These are phyloP conservation scores for Colletotrichum brevisporum DNA, from an alignment of 2,329 filamentous ascomycete genomes.

Conservation along the genomic window DNA sequence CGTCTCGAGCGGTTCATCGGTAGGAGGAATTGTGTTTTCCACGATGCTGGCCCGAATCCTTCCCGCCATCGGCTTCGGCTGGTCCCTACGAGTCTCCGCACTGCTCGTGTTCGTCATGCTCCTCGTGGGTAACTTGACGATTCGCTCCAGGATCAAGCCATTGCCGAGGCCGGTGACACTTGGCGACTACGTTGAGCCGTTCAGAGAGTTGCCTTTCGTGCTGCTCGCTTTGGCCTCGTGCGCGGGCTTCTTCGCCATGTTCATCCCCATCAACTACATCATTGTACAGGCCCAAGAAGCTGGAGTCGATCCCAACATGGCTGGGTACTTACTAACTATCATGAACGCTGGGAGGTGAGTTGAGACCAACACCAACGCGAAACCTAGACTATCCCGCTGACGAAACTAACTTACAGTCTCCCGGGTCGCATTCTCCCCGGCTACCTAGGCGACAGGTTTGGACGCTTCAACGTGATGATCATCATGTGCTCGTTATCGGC, in stretches of 20 bases:
- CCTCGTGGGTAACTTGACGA: conserved; percentile 48
- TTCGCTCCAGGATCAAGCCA: conserved; percentile 45
- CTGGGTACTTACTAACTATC: conserved; percentile 45
- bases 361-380: too few species aligned
- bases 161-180: conserved; percentile 38
- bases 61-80: conserved; percentile 51
- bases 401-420: conserved; percentile 29
- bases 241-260: conserved; percentile 45
- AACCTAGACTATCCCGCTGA: background rate
- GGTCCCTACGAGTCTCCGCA: conserved; percentile 55
- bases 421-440: conserved; percentile 45
- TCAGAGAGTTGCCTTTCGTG: conserved; percentile 48
- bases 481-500: conserved; percentile 57
- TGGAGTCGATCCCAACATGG: conserved; percentile 41
- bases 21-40: conserved; percentile 58
- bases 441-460: conserved; percentile 45
- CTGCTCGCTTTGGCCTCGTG: conserved; percentile 48
- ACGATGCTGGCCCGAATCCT: conserved; percentile 55
- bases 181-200: conserved; percentile 48
- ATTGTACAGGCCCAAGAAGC: conserved; percentile 42
- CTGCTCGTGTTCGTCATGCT: conserved; percentile 54
- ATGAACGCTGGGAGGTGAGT: conserved; percentile 44
- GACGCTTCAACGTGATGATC: conserved; percentile 52
- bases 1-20: conserved; percentile 43
- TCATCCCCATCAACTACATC: conserved; percentile 42